Base-by-base conservation (phyloP, 2,329 filamentous ascomycete genomes). In the Hymenoscyphus repandus region DNA sequence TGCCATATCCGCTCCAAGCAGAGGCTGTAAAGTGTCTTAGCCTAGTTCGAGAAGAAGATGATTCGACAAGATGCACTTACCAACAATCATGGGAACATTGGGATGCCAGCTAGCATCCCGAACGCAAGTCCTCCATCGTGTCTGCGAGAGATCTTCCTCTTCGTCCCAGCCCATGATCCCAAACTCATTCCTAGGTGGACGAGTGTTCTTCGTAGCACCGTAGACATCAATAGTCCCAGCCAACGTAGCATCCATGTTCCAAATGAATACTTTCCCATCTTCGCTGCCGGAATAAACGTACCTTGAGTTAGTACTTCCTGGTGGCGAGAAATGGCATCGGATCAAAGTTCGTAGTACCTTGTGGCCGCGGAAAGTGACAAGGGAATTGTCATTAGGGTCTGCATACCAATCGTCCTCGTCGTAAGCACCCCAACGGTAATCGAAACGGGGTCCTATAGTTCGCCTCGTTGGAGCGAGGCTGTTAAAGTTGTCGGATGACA, bases 251-350 rank as follows among this genome's bases (percentile, higher is more conserved):
- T 99, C 91, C 70, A 97, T 73, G 65, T 97, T 97, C 78, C 88
- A 99, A 38, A 97, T 80, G 61, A 90, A 92, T 0, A 96, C 87
- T 52, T 86, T 87, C 44, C 93, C 93, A 59, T 96, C 90, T 57
- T 89, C 83, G 61, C 88, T 95, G 18, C 93, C 93, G 17, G 86
- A 88, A 70, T 96, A 97, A 18, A 99, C 90, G 65, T 96, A 97
- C 61, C 90, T 79, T 7, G 88, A 90, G 66, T 96, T 88, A 1
- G 90, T 92, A 64, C 88, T 91, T 10, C 79, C 82, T 0, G 89
- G 83, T 0, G 93, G 93, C 31, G 88, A 93, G 70, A 99, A 99
- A 70, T 97, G 92, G 64, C 93, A 97, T 54, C 93, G 79, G 59
- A 97, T 96, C 37, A 97, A 75, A 1, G 93, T 97, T 62, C 89